phyloP scores from a whole-genome alignment of 768 basidiomycete species.

The Cystoderma amianthinum region DNA sequence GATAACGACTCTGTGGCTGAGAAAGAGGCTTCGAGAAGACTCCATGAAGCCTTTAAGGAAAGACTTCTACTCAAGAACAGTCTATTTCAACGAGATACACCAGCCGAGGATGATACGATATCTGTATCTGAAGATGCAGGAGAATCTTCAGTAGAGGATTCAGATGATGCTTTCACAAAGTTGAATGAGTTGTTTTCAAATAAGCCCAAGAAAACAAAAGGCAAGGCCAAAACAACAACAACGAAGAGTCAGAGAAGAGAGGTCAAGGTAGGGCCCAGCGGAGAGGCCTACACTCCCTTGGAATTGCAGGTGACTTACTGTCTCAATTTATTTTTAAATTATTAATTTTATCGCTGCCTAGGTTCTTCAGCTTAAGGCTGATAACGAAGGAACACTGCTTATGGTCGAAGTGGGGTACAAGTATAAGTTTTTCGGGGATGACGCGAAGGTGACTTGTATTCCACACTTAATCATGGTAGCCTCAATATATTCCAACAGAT shows the following conservation, averaged over 20 bases:
- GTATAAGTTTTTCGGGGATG: slow-evolving; percentile 77
- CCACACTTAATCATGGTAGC: not conserved
- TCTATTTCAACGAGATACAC: slow-evolving; percentile 18
- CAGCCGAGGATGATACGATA: slow-evolving; percentile 9
- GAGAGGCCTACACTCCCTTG: slow-evolving; percentile 66
- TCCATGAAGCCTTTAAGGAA: slow-evolving; percentile 39
- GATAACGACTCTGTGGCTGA: slow-evolving; percentile 14
- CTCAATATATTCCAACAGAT: slow-evolving; percentile 30
- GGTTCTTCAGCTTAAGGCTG: slow-evolving; percentile 54
- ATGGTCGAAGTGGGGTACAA: slow-evolving; percentile 86
- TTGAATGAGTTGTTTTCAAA: slow-evolving; percentile 41
- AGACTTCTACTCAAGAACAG: slow-evolving; percentile 44
- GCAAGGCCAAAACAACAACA: slow-evolving; percentile 25
- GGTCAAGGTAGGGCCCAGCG: slow-evolving; percentile 58
- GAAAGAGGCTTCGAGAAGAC: slow-evolving; percentile 11
- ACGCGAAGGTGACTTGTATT: slow-evolving; percentile 53
- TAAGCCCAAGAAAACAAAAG: slow-evolving; percentile 24
- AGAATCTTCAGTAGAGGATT: slow-evolving; percentile 17
- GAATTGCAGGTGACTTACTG: slow-evolving; percentile 54
- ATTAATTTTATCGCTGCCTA: slow-evolving; percentile 12
- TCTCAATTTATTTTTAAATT: not conserved
- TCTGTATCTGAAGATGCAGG: slow-evolving; percentile 16
- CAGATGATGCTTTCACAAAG: slow-evolving; percentile 38
- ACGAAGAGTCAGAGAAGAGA: slow-evolving; percentile 16
- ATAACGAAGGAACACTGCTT: slow-evolving; percentile 59